Evolutionary conservation across 2,329 filamentous ascomycete species (phyloP), one percentile per base, ranked within the genome.

Genomic region (Fusarium sp.): DNA sequence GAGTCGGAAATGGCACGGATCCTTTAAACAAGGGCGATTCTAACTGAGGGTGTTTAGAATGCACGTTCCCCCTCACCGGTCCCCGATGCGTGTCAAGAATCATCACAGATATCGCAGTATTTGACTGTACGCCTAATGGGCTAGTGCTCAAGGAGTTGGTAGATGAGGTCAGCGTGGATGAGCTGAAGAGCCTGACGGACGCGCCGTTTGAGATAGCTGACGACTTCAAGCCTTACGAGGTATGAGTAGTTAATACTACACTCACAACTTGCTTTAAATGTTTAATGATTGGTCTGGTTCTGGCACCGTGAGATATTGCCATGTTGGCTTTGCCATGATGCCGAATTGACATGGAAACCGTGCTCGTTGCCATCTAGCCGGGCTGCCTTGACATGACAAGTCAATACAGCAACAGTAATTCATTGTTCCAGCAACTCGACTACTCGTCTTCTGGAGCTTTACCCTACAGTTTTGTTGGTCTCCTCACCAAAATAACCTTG

Each of bases 41-140:
- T 25, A 18, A 58, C 20, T 11, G 3, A 2, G 4, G 22, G 9
- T 18, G 2, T 33, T n/a, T 31, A 70, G 66, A 69, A 85, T 97
- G 95, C 84, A 93, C 94, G 66, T 95, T 98, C 84, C 95, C 95
- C 9, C 85, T 98, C 79, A 98, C 95, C 0, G 95, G 95, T 27
- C 93, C 92, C 75, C 89, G 93, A n/a, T 97, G 94, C 74, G 95
- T 97, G 56, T 95, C 92, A 75, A 91, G 93, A 72, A 97, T 98
- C 73, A 98, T 98, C 78, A 98, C 95, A 0, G 95, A 95, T 73
- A 84, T 95, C 5, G 68, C 68, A 0, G 69, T 71, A 0, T 70
- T 71, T 5, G 67, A 71, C 1, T 57, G 45, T 3, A 71, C 57
- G 0, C 42, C 66, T 0, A 25, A 62, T 2, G 68, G 68, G 2